Base-by-base conservation (phyloP, 2,329 filamentous ascomycete genomes). In the Paradendryphiella salina region DNA sequence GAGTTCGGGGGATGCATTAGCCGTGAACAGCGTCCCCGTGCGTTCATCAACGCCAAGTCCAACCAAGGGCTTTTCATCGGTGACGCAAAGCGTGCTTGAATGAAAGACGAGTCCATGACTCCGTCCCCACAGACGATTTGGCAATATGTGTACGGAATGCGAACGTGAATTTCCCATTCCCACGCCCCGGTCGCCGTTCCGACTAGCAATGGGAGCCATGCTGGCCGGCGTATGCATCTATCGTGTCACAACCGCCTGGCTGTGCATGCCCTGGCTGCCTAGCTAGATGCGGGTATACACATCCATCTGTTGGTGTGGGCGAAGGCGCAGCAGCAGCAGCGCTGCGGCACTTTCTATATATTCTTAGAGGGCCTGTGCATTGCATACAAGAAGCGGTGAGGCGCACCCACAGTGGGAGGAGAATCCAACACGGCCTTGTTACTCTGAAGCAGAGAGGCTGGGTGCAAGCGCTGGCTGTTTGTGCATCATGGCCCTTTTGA, bases 21-120 rank as follows among this genome's bases (percentile, higher is more conserved):
- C 61, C 61, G 60, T 64, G 67, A 66, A 67, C 66, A 65, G 61
- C 60, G 62, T 65, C 69, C 66, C 69, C 66, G 66, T 69, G 63
- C 68, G 56, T 51, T 61, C 39, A 59, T 66, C 67, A 59, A 56
- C 54, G 55, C 53, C 28, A 54, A 57, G 57, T 57, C 59, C 59
- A 57, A 66, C 28, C 34, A 36, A 32, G 56, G 55, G 56, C 61
- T 37, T 46, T 56, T 54, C 44, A 49, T 56, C 55, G 48, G 59
- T 55, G 58, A 49, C 47, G 45, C 46, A 42, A 42, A 56, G 54
- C 47, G 36, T 50, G 49, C 50, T 41, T 60, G 60, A 64, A 15
- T 60, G 56, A 61, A 63, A 55, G 52, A 54, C 54, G 23, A 26
- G 23, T 26, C 23, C 23, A 26, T 26, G 23, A 15, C 7, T 40